These are phyloP conservation scores for Alternaria sp. DNA, from an alignment of 2,329 filamentous ascomycete species.

Conservation along the genomic window DNA sequence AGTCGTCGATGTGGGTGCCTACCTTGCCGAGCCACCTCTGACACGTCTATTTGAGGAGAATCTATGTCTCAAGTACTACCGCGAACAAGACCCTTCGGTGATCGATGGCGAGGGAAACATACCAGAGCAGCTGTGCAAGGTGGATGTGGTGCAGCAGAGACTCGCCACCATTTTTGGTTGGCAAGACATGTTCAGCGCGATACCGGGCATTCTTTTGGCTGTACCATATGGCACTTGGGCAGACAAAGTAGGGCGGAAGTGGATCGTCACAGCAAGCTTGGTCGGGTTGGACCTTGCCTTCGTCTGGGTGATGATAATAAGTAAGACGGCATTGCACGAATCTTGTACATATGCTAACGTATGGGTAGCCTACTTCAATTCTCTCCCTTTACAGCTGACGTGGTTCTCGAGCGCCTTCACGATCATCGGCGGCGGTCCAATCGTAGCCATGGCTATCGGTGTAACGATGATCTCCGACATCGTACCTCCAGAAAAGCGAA, in stretches of 20 bases:
- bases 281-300: slow-evolving; percentile 48
- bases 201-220: slow-evolving; percentile 53
- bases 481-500: slow-evolving; percentile 54
- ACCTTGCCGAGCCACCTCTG: slow-evolving; percentile 53
- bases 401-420: slow-evolving; percentile 57
- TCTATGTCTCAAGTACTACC: slow-evolving; percentile 55
- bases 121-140: slow-evolving; percentile 58
- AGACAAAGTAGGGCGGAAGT: slow-evolving; percentile 56
- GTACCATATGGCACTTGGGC: slow-evolving; percentile 59
- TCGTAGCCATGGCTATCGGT: slow-evolving; percentile 55
- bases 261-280: slow-evolving; percentile 52
- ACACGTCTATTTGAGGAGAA: slow-evolving; percentile 59
- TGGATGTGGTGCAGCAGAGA: slow-evolving; percentile 56
- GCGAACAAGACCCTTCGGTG: slow-evolving; percentile 50
- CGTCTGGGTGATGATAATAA: slow-evolving; percentile 43
- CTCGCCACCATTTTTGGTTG: slow-evolving; percentile 59
- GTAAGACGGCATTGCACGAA: slow-evolving; percentile 19
- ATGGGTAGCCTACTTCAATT: slow-evolving; percentile 38
- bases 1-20: slow-evolving; percentile 55
- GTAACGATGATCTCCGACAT: slow-evolving; percentile 61
- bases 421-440: slow-evolving; percentile 56
- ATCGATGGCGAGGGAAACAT: slow-evolving; percentile 52
- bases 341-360: slow-evolving; percentile 5
- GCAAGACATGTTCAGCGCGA: slow-evolving; percentile 56
- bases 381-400: slow-evolving; percentile 54